phyloP scores from a whole-genome alignment of 2,329 filamentous ascomycete species.

The Catunica adiposa region DNA sequence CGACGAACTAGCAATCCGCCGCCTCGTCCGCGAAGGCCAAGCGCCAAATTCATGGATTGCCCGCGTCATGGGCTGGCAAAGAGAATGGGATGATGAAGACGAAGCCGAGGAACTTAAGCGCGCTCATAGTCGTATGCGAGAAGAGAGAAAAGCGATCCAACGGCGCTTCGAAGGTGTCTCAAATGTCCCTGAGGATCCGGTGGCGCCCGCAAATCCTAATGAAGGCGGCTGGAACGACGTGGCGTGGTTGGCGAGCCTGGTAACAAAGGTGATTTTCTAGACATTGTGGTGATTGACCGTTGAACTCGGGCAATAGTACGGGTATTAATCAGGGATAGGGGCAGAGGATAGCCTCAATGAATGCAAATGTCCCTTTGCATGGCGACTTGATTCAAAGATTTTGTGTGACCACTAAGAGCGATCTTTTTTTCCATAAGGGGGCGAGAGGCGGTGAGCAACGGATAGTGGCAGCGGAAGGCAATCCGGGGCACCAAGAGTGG shows the following conservation, averaged over 20 bases:
- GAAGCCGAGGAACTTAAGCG: constrained; percentile 26
- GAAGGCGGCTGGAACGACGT: constrained; percentile 50
- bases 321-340: too few species aligned
- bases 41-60: constrained; percentile 42
- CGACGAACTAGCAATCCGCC: constrained; percentile 42
- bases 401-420: too few species aligned
- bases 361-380: too few species aligned
- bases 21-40: constrained; percentile 37
- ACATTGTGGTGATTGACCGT: too few species aligned
- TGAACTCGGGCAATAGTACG: too few species aligned
- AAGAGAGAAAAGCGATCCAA: constrained; percentile 3
- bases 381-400: too few species aligned
- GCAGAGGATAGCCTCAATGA: too few species aligned
- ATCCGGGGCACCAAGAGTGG: too few species aligned
- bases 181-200: constrained; percentile 27
- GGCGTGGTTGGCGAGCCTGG: constrained; percentile 50
- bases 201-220: constrained; percentile 34
- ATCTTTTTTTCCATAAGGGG: too few species aligned
- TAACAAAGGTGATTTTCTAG: constrained; percentile 42
- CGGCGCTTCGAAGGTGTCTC: constrained; percentile 17
- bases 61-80: constrained; percentile 39
- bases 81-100: constrained; percentile 24
- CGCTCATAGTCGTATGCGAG: constrained; percentile 14
- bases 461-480: too few species aligned
- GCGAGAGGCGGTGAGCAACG: too few species aligned